A percentile compares a stretch with the other conserved stretches of the same genome.
These are phyloP conservation scores for Millerozyma acaciae DNA, from an alignment of 805 yeast genomes.

Conservation along the genomic window DNA sequence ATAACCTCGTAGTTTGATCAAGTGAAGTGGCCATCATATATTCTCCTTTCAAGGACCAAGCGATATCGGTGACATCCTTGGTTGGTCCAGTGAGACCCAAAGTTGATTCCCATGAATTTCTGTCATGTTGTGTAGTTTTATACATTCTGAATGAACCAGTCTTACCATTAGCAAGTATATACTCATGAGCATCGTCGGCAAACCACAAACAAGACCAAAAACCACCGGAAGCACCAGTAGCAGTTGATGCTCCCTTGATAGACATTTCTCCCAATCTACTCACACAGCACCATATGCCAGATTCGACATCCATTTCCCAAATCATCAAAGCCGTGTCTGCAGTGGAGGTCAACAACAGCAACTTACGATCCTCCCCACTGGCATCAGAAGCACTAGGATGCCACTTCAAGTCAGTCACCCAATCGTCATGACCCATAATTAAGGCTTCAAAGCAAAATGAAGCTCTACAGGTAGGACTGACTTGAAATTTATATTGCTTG, in stretches of 20 bases:
- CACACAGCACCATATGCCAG: slow-evolving; percentile 87
- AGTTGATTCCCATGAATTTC: slow-evolving; percentile 39
- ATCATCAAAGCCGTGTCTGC: slow-evolving; percentile 92
- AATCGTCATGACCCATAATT: slow-evolving; percentile 97
- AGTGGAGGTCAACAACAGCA: slow-evolving; percentile 73
- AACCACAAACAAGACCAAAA: slow-evolving; percentile 72
- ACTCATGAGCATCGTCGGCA: slow-evolving; percentile 24
- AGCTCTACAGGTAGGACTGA: slow-evolving; percentile 34
- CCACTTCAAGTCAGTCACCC: slow-evolving; percentile 89
- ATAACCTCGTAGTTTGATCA: slow-evolving; percentile 90
- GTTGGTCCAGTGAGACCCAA: slow-evolving; percentile 75
- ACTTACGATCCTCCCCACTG: slow-evolving; percentile 15
- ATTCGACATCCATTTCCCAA: slow-evolving; percentile 83
- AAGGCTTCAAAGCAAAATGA: slow-evolving; percentile 85
- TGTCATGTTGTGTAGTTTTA: slow-evolving; percentile 33
- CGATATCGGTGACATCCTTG: slow-evolving; percentile 68
- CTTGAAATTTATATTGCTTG: slow-evolving; percentile 62
- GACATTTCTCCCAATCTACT: slow-evolving; percentile 86
- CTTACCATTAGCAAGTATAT: slow-evolving; percentile 77
- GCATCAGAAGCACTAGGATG: slow-evolving; percentile 40
- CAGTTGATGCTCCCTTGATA: slow-evolving; percentile 95
- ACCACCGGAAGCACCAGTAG: slow-evolving; percentile 87
- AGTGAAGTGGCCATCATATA: slow-evolving; percentile 74
- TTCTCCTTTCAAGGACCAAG: slow-evolving; percentile 68
- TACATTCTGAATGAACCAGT: slow-evolving; percentile 92